Conservation (phyloP, 179 eudicot genomes). For the Heliamphora pulchella region DNA sequence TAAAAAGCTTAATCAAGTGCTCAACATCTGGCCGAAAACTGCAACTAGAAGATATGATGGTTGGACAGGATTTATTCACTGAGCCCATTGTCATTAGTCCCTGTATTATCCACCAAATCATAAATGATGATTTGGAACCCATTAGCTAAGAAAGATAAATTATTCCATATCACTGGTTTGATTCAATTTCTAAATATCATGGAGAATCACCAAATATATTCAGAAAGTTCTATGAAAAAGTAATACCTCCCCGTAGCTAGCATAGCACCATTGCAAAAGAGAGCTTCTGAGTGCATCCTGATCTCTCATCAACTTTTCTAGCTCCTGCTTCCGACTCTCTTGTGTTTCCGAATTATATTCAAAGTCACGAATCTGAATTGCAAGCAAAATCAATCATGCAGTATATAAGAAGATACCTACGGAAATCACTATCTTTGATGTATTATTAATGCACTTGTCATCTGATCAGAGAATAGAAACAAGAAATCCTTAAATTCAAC, state of each 20-base stretch:
- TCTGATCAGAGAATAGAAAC: neutral
- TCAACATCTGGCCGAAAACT: neutral
- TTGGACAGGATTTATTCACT: neutral
- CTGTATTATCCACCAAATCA: neutral
- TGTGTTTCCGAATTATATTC: conserved; percentile 77
- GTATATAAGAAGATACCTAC: conserved; percentile 11
- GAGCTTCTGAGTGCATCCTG: conserved; percentile 81
- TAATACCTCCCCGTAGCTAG: conserved; percentile 92
- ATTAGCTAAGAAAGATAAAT: neutral
- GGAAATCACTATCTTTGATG: neutral
- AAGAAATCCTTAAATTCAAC: neutral
- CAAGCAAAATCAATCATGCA: conserved; percentile 15
- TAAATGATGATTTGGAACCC: neutral
- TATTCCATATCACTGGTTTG: neutral
- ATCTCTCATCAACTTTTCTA: conserved; percentile 70
- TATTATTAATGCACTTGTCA: neutral
- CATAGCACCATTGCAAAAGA: conserved; percentile 89
- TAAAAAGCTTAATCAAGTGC: too few relatives aligned
- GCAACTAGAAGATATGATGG: neutral
- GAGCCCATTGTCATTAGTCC: neutral
- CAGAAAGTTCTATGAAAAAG: conserved; percentile 1
- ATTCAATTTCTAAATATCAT: neutral
- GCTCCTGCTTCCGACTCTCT: conserved; percentile 71
- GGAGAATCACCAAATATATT: neutral
- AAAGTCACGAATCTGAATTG: conserved; percentile 76